Evolutionary conservation across 2,329 filamentous ascomycete species (phyloP).

Genomic region (Trichophyton equinum): DNA sequence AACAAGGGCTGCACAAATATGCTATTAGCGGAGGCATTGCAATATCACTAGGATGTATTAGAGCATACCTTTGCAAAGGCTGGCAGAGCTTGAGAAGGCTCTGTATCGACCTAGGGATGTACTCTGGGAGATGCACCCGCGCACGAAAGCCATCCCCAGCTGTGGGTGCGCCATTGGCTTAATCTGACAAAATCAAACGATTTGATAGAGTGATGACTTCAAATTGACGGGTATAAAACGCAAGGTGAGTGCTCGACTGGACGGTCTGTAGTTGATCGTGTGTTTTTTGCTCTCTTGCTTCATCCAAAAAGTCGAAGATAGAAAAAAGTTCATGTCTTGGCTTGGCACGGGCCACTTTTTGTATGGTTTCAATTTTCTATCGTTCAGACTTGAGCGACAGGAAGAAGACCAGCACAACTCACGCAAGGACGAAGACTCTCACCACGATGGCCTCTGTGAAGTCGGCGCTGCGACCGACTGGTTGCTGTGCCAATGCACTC

Average conservation of each 20-base stretch:
- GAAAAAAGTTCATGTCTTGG: constrained; percentile 8
- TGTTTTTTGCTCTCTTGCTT: not conserved
- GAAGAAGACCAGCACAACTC: not conserved
- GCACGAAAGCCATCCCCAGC: constrained; percentile 28
- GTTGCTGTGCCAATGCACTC: constrained; percentile 55
- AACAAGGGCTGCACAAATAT: constrained; percentile 18
- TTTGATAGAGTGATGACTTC: not conserved
- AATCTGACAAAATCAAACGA: too few species aligned
- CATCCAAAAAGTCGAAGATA: constrained; percentile 15
- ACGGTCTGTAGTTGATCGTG: not conserved
- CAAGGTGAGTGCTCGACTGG: not conserved
- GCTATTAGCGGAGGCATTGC: not conserved
- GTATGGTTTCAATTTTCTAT: not conserved
- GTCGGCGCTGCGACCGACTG: constrained; percentile 51
- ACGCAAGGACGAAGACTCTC: not conserved
- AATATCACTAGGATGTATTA: not conserved
- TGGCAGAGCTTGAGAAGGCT: constrained; percentile 22
- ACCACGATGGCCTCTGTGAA: constrained; percentile 44
- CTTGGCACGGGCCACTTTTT: constrained; percentile 3
- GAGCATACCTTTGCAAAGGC: constrained; percentile 22
- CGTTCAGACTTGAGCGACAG: not conserved
- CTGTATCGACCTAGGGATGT: constrained; percentile 10
- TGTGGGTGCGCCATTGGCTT: constrained; percentile 27
- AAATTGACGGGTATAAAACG: not conserved
- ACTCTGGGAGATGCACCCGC: constrained; percentile 25